phyloP scores from a whole-genome alignment of 192 early-diverging fungal species.

The Phycomyces blakesleeanus region DNA sequence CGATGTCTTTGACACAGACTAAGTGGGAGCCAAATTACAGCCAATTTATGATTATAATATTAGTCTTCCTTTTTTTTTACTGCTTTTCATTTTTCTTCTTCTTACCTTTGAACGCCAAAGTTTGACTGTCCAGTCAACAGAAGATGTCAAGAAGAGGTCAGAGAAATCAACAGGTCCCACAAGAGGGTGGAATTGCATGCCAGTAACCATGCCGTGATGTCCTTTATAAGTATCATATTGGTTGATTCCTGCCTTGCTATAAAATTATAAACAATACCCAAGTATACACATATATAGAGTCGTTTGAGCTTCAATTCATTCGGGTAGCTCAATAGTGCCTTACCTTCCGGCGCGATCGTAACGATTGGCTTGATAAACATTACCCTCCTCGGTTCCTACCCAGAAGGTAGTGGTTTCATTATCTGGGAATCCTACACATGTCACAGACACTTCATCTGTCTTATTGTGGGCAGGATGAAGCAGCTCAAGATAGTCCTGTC shows the following conservation, averaged over 20 bases:
- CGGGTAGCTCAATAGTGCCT: neutral
- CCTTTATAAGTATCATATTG: slow-evolving; percentile 79
- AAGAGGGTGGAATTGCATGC: slow-evolving; percentile 87
- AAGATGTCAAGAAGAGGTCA: slow-evolving; percentile 88
- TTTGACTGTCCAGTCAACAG: slow-evolving; percentile 97
- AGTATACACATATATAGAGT: neutral
- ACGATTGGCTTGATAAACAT: slow-evolving; percentile 90
- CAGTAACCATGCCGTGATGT: slow-evolving; percentile 85
- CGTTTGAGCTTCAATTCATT: neutral
- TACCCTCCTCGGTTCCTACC: slow-evolving; percentile 96
- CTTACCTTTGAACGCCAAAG: slow-evolving; percentile 80
- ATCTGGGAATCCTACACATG: slow-evolving; percentile 85
- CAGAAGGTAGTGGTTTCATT: slow-evolving; percentile 91
- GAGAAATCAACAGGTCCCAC: slow-evolving; percentile 79
- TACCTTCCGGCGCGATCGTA: slow-evolving; percentile 93
- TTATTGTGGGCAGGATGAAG: slow-evolving; percentile 68
- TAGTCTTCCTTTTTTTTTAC: no score
- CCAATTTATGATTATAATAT: no score
- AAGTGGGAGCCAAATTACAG: neutral
- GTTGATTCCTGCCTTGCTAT: slow-evolving; percentile 88
- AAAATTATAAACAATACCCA: neutral
- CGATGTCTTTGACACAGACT: slow-evolving; percentile 48
- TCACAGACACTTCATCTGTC: slow-evolving; percentile 93
- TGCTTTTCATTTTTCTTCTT: no score
- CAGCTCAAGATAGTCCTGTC: slow-evolving; percentile 77